Evolutionary conservation across 768 basidiomycete genomes (phyloP), one percentile per base, ranked within the genome.

Genomic region (Astraeus odoratus): DNA sequence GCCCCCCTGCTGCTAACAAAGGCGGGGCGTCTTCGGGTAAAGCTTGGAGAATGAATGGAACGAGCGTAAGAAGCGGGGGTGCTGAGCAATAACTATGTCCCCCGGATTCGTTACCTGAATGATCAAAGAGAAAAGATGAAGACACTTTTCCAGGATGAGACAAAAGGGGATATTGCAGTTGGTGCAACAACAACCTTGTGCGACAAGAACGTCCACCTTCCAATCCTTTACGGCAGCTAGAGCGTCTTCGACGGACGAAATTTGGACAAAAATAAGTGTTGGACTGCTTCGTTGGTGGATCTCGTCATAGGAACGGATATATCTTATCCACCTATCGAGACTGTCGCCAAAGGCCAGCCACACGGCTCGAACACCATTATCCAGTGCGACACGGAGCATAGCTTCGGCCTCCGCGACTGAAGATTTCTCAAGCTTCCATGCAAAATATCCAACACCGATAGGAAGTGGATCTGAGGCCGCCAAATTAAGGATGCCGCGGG

Each of bases 341-440:
- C 80, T 63, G 22, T 68, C 58, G 1, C 86, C 86, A 56, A 86
- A 89, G 0, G 85, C 69, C 33, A 92, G 69, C 86, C 87, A 91
- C 43, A 91, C 63, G 6, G 83, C 81, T 37, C 70, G 72, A 8
- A 86, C 76, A 18, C 69, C 65, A 44, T 72, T 69, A 41, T 78
- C 72, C 40, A 87, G 69, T 8, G 76, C 75, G 24, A 69, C 57
- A 3, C 67, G 60, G 20, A 88, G 58, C 24, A 79, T 52, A 15
- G 70, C 62, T 24, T 68, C 55, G 5, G 73, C 69, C 26, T 41
- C 39, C 33, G 60, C 51, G 5, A 60, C 60, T 16, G 63, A 59
- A 12, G 67, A 57, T 36, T 72, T 65, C 41, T 90, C 85, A 13
- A 90, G 71, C 49, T 72, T 71, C 84, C 84, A 92, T 12, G 68